Base-by-base conservation (phyloP, 75 land plant species). In the Cupressus sempervirens region DNA sequence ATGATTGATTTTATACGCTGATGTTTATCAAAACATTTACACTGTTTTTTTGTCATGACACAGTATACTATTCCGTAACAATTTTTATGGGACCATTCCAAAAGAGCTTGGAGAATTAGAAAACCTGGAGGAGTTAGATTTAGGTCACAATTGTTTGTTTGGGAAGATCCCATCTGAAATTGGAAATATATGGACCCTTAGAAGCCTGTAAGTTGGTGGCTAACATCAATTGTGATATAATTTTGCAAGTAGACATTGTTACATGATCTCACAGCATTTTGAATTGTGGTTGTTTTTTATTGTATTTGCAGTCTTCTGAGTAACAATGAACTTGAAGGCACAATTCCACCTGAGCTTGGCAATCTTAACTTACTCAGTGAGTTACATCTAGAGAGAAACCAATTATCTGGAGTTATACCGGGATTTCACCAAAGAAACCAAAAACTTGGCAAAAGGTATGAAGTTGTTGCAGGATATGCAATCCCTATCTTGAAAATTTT, bases 121-220 rank as follows among this genome's bases (percentile, higher is more conserved):
- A 67, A 84, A 58, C 46, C 81, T 97, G 84, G 93, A 93, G 84
- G 29, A 88, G 10, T 87, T 97, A 45, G 96, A 97, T 83, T 84
- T 97, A 81, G 89, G 94, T 84, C 84, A 87, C 50, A 97, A 97
- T 86, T 76, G 86, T 70, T 86, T 97, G n/a, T 81, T 74, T 85
- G 98, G 98, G 40, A 30, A 54, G 36, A 88, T 97, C 91, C 99
- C 99, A 14, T 81, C 58, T 16, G 92, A 94, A 48, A 80, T 97
- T 30, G 88, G 91, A 72, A 85, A 87, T 29, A 83, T 97, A 82
- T 84, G 45, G 36, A 90, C 92, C 30, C 88, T 95, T 20, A 89
- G 86, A 81, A 79, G 53, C 81, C 86, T 97, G 92, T 94, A 56
- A 94, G 96, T 86, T 34, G 32, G 35, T 34, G 41, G 68, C 54